phyloP scores from a whole-genome alignment of 2,329 filamentous ascomycete species.

The Botrytis pseudocinerea region DNA sequence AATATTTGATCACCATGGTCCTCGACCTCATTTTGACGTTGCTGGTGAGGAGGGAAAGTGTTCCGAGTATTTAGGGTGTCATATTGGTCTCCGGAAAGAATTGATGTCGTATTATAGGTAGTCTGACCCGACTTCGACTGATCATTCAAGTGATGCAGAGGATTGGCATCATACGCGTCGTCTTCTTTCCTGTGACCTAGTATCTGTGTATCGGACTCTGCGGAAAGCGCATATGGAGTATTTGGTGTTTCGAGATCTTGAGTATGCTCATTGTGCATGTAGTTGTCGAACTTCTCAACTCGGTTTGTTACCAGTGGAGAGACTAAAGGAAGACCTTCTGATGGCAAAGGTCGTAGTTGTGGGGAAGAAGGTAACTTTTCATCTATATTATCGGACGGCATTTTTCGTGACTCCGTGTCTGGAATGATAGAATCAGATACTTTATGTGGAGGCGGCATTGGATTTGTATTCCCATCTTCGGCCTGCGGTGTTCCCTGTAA shows the following conservation, averaged over 20 bases:
- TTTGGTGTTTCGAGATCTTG: neutral
- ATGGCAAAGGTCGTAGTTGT: conserved; percentile 33
- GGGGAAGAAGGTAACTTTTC: conserved; percentile 32
- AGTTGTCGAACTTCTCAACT: conserved; percentile 16
- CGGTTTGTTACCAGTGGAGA: conserved; percentile 33
- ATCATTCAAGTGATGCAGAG: conserved; percentile 18
- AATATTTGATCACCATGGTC: neutral
- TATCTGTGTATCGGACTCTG: neutral
- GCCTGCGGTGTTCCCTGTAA: neutral
- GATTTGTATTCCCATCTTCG: neutral
- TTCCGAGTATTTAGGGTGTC: neutral
- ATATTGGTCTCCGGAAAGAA: neutral
- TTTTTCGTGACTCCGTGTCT: neutral
- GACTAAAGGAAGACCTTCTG: conserved; percentile 36
- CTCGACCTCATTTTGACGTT: neutral
- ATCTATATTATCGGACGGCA: neutral
- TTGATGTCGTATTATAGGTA: neutral
- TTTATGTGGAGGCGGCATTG: conserved; percentile 12
- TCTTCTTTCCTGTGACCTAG: conserved; percentile 14
- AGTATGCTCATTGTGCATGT: conserved; percentile 1
- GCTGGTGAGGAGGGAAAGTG: neutral
- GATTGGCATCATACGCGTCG: conserved; percentile 30
- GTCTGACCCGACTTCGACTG: neutral
- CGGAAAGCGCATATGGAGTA: neutral
- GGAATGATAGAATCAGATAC: neutral